These are phyloP conservation scores for Boletus speciosus DNA, from an alignment of 768 basidiomycete genomes.

Conservation along the genomic window DNA sequence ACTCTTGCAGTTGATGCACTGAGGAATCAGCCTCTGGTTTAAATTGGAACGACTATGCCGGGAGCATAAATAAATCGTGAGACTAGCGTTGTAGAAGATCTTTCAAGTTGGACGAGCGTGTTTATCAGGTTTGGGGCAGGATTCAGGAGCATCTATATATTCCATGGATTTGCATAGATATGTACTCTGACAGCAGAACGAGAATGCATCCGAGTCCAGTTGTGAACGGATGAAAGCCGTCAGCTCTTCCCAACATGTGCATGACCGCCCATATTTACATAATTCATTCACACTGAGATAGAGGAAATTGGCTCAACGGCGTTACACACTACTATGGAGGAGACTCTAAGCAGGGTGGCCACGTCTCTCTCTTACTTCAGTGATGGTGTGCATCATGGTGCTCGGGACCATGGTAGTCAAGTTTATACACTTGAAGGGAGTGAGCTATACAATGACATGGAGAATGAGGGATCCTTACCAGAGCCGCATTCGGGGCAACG, in stretches of 20 bases:
- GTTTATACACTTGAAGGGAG: slow-evolving; percentile 54
- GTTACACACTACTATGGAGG: slow-evolving; percentile 16
- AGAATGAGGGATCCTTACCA: slow-evolving; percentile 48
- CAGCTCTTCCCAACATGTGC: neutral
- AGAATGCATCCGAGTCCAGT: no score
- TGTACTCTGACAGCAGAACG: no score
- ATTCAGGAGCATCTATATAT: no score
- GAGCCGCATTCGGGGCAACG: slow-evolving; percentile 95
- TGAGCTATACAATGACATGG: slow-evolving; percentile 2
- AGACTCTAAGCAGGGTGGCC: slow-evolving; percentile 9
- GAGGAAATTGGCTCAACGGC: neutral
- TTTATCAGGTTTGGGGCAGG: no score
- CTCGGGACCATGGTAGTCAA: slow-evolving; percentile 67
- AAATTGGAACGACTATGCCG: no score
- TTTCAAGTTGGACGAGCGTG: neutral
- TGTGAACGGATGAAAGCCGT: neutral
- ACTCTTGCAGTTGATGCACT: neutral
- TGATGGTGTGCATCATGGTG: slow-evolving; percentile 50
- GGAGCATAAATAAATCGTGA: no score
- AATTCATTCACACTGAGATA: neutral
- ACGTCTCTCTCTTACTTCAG: slow-evolving; percentile 15
- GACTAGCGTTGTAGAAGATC: no score
- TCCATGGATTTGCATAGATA: no score
- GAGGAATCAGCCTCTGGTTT: neutral
- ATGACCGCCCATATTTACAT: neutral